A percentile compares a stretch with the other conserved stretches of the same genome.
Conservation (phyloP, 83 land plant genomes). For the Diphasiastrum complanatum region DNA sequence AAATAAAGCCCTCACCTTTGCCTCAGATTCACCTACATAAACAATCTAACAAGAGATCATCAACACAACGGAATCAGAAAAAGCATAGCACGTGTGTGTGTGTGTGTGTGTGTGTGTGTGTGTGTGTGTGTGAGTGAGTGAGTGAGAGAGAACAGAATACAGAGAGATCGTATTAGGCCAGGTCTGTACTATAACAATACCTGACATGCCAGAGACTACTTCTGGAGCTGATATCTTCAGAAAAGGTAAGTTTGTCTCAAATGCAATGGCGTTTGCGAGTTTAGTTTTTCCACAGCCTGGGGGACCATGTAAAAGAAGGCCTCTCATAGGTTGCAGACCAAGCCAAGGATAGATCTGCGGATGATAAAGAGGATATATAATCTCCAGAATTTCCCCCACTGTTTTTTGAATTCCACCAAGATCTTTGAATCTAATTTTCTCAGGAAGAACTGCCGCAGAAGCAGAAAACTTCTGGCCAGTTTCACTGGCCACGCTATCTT, state of each 20-base stretch:
- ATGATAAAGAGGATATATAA: conserved; percentile 61
- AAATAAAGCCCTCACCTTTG: conserved; percentile 77
- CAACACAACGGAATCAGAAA: too few species aligned
- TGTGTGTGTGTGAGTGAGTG: neutral
- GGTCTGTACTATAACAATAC: conserved; percentile 29
- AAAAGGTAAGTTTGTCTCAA: conserved; percentile 85
- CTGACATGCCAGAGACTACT: conserved; percentile 96
- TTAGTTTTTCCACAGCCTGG: conserved; percentile 97
- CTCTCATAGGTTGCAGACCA: conserved; percentile 65
- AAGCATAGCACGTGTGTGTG: neutral
- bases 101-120: neutral
- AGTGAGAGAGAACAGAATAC: neutral
- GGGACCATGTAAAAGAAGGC: conserved; percentile 88
- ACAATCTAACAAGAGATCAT: too few species aligned
- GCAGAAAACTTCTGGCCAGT: neutral
- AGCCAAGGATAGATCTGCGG: conserved; percentile 51
- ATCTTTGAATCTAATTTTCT: conserved; percentile 37
- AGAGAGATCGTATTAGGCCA: neutral
- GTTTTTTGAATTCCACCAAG: conserved; percentile 69
- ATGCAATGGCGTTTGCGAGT: conserved; percentile 93
- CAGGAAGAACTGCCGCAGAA: conserved; percentile 15
- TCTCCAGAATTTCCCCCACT: conserved; percentile 55
- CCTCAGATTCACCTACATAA: conserved; percentile 82
- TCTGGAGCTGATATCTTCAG: conserved; percentile 88
- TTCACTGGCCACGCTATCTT: neutral